These are phyloP conservation scores for Podila horticola DNA, from an alignment of 192 early-diverging fungal genomes.

Conservation along the genomic window DNA sequence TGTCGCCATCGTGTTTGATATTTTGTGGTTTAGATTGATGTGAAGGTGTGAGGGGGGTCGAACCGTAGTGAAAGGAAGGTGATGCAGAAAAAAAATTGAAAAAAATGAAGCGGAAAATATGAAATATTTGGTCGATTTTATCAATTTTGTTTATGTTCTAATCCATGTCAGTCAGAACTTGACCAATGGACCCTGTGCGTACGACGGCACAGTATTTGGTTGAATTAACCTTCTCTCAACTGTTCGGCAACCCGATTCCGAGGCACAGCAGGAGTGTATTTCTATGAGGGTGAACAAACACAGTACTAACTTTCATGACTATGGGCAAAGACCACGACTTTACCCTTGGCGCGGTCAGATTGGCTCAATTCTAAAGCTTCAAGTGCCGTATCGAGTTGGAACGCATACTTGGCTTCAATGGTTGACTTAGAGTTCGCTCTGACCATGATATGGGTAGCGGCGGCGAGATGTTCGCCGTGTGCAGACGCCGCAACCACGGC, in stretches of 20 bases:
- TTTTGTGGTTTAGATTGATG: too few species aligned
- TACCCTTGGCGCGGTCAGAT: conserved; percentile 25
- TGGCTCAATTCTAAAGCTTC: conserved; percentile 9
- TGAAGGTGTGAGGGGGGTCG: too few species aligned
- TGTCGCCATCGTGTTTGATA: conserved; percentile 18
- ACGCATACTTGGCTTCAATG: not conserved
- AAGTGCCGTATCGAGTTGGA: not conserved
- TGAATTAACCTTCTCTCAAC: too few species aligned
- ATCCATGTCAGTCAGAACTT: too few species aligned
- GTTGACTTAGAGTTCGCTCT: not conserved
- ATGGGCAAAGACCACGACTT: conserved; percentile 25
- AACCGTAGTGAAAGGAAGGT: too few species aligned
- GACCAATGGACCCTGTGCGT: too few species aligned
- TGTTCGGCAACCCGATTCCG: conserved; percentile 76
- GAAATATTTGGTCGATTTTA: too few species aligned
- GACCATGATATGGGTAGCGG: conserved; percentile 16
- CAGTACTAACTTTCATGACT: not conserved
- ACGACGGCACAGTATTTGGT: too few species aligned
- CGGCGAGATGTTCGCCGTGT: conserved; percentile 12
- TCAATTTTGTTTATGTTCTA: too few species aligned
- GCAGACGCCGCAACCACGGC: conserved; percentile 12
- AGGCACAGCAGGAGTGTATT: conserved; percentile 77
- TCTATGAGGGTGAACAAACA: too few species aligned
- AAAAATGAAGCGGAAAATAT: too few species aligned
- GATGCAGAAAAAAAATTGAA: too few species aligned